Evolutionary conservation across 2,329 filamentous ascomycete genomes (phyloP), one percentile per base, ranked within the genome.

Genomic region (Talaromyces verruculosus): DNA sequence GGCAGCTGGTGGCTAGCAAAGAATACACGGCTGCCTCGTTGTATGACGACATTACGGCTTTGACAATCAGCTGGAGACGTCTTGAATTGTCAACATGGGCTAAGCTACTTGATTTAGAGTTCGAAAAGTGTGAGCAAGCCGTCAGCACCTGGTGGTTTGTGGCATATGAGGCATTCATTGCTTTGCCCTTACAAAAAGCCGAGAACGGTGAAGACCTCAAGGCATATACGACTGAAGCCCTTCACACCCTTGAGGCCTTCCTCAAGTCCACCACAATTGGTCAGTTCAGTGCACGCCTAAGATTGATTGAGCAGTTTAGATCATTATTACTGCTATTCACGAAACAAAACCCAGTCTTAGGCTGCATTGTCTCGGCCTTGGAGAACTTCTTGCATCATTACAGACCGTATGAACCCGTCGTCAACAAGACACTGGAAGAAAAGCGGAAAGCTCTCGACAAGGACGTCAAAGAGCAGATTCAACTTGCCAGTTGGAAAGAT

Each of bases 401-500:
- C 76, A 79, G 83, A 39, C 87, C 91, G 37, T 96, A 91, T 72
- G 86, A 90, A 73, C 82, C 83, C 65, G 80, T 85, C 5, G 87
- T 93, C 7, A 79, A 84, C 13, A 89, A 92, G 68, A 80, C 84
- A 0, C 84, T 97, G 41, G 80, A 81, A 22, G 87, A 86, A 53
- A 91, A 89, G n/a, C 87, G 92, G 64, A 81, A 84, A 6, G 83
- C 85, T 0, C 84, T 98, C n/a, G 94, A 98, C 76, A 97, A 93
- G 78, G 88, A 92, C 65, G 92, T 98, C 85, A 94, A 91, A 75
- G 91, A 98, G 71, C 89, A 97, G n/a, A 85, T 99, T 17, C 87
- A 96, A 62, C 82, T 99, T 71, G 93, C 93, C 7, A 97, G 93
- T 77, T 99, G 96, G 96, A 97, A 96, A 76, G 95, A 99, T 71